Conservation (phyloP, 2,329 filamentous ascomycete species). For the Penicillium digitatum region DNA sequence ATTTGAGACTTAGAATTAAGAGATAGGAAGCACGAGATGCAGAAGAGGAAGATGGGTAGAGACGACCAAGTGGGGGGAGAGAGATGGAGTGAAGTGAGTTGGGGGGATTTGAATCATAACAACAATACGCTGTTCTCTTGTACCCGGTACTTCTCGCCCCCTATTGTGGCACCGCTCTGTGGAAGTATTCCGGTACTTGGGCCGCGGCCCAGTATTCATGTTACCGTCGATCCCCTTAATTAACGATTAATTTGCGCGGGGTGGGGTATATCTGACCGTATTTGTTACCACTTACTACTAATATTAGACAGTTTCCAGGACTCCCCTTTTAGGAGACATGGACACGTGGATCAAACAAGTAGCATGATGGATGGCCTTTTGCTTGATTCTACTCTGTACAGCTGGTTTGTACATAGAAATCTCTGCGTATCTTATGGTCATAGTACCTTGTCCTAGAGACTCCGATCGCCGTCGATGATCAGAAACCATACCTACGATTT, state of each 20-base stretch:
- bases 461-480: background rate
- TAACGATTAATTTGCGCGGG: conserved; percentile 4
- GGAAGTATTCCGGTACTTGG: conserved; percentile 12
- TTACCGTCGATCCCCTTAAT: conserved; percentile 8
- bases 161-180: conserved; percentile 1
- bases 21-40: conserved; percentile 14
- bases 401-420: background rate
- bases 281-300: background rate
- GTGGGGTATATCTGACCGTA: conserved; percentile 8
- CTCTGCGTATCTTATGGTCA: background rate
- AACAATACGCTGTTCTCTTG: conserved; percentile 11
- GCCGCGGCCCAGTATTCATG: conserved; percentile 6
- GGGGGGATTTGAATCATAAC: conserved; percentile 20
- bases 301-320: background rate
- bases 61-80: conserved; percentile 23
- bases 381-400: background rate
- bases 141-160: conserved; percentile 12
- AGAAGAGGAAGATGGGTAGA: conserved; percentile 22
- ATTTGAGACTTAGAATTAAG: conserved; percentile 15
- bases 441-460: background rate
- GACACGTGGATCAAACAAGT: background rate
- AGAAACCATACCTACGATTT: background rate
- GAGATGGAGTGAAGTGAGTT: conserved; percentile 16
- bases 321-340: background rate
- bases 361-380: background rate